A percentile compares a stretch with the other conserved stretches of the same genome.
phyloP scores from a whole-genome alignment of 1,139 yeast species.

The Geotrichum aggregatum region DNA sequence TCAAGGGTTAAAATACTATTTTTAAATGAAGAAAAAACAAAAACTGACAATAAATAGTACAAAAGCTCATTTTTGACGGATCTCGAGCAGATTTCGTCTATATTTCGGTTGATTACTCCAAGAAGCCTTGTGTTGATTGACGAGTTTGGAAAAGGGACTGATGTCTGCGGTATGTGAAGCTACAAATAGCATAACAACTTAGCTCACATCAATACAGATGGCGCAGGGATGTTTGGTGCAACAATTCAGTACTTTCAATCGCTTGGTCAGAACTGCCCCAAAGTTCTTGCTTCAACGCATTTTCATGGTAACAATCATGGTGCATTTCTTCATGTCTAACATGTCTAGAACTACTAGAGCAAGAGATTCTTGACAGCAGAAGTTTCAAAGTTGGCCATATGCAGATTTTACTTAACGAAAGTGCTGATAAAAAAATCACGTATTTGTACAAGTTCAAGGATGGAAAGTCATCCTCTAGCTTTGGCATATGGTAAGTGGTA shows the following conservation, averaged over 20 bases:
- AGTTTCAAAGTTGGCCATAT: constrained; percentile 24
- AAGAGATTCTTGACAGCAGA: constrained; percentile 10
- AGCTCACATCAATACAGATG: constrained; percentile 36
- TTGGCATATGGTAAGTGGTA: constrained; percentile 25
- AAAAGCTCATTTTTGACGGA: constrained; percentile 49
- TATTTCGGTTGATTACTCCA: constrained; percentile 39
- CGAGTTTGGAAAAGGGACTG: constrained; percentile 54
- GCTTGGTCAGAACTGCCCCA: constrained; percentile 30
- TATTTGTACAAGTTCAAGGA: constrained; percentile 25
- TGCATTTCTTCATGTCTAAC: constrained; percentile 11
- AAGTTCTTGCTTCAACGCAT: constrained; percentile 44
- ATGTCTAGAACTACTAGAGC: constrained; percentile 16
- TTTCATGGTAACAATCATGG: constrained; percentile 36
- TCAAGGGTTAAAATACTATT: constrained; percentile 28
- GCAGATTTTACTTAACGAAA: constrained; percentile 25
- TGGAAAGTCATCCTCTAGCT: constrained; percentile 26
- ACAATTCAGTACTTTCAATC: constrained; percentile 35
- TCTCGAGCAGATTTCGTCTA: constrained; percentile 45
- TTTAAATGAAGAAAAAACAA: neutral
- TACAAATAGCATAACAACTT: constrained; percentile 12
- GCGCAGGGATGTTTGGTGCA: constrained; percentile 46
- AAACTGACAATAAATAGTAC: constrained; percentile 21
- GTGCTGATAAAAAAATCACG: constrained; percentile 17
- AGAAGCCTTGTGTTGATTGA: constrained; percentile 45
- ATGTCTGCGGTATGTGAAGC: constrained; percentile 26